Evolutionary conservation across 2,329 filamentous ascomycete genomes (phyloP).

Genomic region (Botrytis tulipae): DNA sequence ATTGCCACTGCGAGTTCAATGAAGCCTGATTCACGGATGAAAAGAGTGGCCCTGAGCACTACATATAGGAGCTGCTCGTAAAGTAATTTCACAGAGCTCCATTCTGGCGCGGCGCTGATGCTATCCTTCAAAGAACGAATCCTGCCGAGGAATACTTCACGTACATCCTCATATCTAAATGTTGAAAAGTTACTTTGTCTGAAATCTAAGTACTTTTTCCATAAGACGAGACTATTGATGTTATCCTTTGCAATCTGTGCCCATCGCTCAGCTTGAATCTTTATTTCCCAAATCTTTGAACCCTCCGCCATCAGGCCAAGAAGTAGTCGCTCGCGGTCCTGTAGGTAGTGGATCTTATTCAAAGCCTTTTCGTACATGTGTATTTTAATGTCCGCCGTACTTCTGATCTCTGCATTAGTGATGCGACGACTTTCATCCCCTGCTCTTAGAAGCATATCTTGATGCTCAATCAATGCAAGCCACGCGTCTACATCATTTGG

Average conservation of each 20-base stretch:
- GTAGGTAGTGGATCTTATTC: conserved; percentile 47
- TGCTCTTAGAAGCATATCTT: conserved; percentile 63
- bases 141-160: conserved; percentile 57
- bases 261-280: conserved; percentile 64
- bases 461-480: conserved; percentile 76
- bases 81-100: conserved; percentile 23
- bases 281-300: conserved; percentile 67
- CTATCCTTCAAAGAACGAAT: conserved; percentile 47
- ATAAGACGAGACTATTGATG: conserved; percentile 60
- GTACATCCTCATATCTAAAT: conserved; percentile 68
- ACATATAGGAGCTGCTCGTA: conserved; percentile 60
- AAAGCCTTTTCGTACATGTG: conserved; percentile 78
- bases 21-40: conserved; percentile 75
- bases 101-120: conserved; percentile 16
- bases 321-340: conserved; percentile 59
- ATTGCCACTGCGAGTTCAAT: conserved; percentile 71
- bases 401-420: conserved; percentile 61
- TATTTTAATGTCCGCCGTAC: conserved; percentile 76
- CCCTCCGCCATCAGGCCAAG: conserved; percentile 73
- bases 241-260: conserved; percentile 55
- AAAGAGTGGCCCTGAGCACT: conserved; percentile 69
- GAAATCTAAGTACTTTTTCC: conserved; percentile 72
- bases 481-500: conserved; percentile 70
- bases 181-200: conserved; percentile 64
- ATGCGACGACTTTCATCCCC: conserved; percentile 48